Percentiles rank a stretch among this genome's conserved stretches.
Conservation (phyloP, 352 stramenopile species). For the Globisporangium sylvaticum region DNA sequence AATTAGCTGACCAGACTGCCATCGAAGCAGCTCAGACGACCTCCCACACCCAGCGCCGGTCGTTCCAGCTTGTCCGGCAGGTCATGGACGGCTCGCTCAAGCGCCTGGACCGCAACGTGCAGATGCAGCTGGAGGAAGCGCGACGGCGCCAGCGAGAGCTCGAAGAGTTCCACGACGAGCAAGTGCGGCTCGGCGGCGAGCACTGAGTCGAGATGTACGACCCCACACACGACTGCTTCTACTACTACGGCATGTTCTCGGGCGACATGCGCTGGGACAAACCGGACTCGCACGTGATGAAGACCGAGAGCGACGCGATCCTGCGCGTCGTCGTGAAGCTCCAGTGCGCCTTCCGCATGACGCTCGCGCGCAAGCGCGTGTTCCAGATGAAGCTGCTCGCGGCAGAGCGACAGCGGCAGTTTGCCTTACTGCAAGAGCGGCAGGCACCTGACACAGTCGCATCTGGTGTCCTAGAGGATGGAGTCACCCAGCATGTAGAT, state of each 20-base stretch:
- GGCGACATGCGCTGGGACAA: constrained; percentile 44
- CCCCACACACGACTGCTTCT: constrained; percentile 33
- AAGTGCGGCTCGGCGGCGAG: constrained; percentile 24
- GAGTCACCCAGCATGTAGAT: too few relatives aligned
- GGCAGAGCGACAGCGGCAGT: neutral
- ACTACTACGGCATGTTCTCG: constrained; percentile 43
- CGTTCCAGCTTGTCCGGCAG: constrained; percentile 19
- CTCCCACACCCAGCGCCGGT: neutral
- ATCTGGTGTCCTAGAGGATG: neutral
- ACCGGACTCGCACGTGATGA: constrained; percentile 28
- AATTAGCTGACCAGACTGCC: neutral
- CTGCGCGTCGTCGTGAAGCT: constrained; percentile 38
- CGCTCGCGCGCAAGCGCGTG: constrained; percentile 39
- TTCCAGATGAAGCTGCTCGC: constrained; percentile 24
- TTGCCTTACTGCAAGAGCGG: neutral
- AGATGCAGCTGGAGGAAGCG: constrained; percentile 25
- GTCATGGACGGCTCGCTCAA: constrained; percentile 17
- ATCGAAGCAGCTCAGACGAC: neutral
- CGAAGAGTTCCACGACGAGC: constrained; percentile 26
- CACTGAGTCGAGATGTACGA: constrained; percentile 61
- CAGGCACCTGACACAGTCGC: neutral
- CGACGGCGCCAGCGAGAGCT: constrained; percentile 22
- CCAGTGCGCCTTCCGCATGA: constrained; percentile 47
- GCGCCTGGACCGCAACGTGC: constrained; percentile 25
- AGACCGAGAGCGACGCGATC: constrained; percentile 36